Evolutionary conservation across 1,139 yeast species (phyloP).

Genomic region (Neolecta irregularis): DNA sequence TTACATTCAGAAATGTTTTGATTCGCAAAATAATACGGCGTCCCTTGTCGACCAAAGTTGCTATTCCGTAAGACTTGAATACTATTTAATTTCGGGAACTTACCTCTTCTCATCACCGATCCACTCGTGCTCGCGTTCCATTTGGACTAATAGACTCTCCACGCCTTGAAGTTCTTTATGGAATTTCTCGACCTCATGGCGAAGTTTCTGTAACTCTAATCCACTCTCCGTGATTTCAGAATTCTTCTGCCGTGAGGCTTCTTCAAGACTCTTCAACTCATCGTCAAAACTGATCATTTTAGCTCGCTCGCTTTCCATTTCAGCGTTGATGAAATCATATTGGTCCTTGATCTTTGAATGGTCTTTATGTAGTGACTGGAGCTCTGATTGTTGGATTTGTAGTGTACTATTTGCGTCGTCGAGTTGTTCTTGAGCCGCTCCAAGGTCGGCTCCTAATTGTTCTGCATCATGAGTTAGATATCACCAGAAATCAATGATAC

Average conservation of each 20-base stretch:
- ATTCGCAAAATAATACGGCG: slow-evolving; percentile 30
- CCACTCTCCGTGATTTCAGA: slow-evolving; percentile 37
- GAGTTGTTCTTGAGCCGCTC: slow-evolving; percentile 21
- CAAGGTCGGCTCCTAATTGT: slow-evolving; percentile 45
- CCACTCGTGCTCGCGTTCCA: slow-evolving; percentile 55
- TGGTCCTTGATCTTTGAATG: slow-evolving; percentile 10
- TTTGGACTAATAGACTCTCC: slow-evolving; percentile 32
- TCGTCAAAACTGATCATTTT: slow-evolving; percentile 58
- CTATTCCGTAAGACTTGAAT: slow-evolving; percentile 5
- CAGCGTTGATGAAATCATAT: slow-evolving; percentile 17
- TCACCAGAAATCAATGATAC: slow-evolving; percentile 2
- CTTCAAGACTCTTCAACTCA: slow-evolving; percentile 53
- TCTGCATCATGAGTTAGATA: slow-evolving; percentile 26
- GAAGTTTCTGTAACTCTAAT: slow-evolving; percentile 42
- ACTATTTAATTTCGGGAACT: slow-evolving; percentile 29
- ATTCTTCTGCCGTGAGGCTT: slow-evolving; percentile 36
- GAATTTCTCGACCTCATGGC: slow-evolving; percentile 50
- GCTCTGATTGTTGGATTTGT: slow-evolving; percentile 12
- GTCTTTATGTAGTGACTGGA: slow-evolving; percentile 9
- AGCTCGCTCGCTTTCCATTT: slow-evolving; percentile 47
- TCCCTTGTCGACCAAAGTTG: slow-evolving; percentile 26
- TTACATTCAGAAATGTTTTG: slow-evolving; percentile 50
- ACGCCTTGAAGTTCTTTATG: slow-evolving; percentile 31
- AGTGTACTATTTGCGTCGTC: slow-evolving; percentile 13
- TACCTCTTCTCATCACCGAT: slow-evolving; percentile 47